A percentile compares a stretch with the other conserved stretches of the same genome.
phyloP scores from a whole-genome alignment of 2,329 filamentous ascomycete species.

The Calonectria montana region DNA sequence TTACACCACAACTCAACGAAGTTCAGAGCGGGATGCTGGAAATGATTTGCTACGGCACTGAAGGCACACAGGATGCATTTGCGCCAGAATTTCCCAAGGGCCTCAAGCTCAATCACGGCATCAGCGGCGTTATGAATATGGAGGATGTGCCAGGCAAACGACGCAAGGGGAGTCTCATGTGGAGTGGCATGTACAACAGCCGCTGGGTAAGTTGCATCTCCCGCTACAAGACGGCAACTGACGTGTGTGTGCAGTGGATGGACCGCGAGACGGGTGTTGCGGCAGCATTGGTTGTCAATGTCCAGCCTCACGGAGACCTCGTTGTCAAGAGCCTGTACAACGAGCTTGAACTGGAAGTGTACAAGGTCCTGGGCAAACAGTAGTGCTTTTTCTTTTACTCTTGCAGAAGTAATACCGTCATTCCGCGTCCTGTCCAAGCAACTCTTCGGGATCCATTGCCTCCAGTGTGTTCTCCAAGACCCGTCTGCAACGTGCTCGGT shows the following conservation, averaged over 20 bases:
- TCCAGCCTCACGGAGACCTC: conserved; percentile 52
- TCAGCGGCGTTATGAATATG: conserved; percentile 54
- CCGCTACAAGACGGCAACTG: background rate
- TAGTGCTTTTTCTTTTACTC: background rate
- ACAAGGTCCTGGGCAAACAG: conserved; percentile 37
- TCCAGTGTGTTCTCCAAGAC: conserved; percentile 61
- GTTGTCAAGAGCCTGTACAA: conserved; percentile 50
- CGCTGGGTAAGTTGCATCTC: conserved; percentile 52
- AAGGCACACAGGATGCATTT: conserved; percentile 39
- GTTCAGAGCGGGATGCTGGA: conserved; percentile 37
- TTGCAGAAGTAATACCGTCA: background rate
- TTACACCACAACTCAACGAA: conserved; percentile 54
- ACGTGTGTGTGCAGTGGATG: conserved; percentile 45
- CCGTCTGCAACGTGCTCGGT: conserved; percentile 59
- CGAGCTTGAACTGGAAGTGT: conserved; percentile 54
- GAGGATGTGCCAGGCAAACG: conserved; percentile 54
- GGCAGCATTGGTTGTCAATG: conserved; percentile 52
- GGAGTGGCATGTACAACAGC: conserved; percentile 56
- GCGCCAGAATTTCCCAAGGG: conserved; percentile 51
- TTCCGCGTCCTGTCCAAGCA: conserved; percentile 39
- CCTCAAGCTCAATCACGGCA: conserved; percentile 50
- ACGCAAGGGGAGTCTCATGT: conserved; percentile 55
- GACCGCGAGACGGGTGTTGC: conserved; percentile 53
- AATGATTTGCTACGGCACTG: conserved; percentile 27
- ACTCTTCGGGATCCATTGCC: conserved; percentile 48